Conservation (phyloP, 495 filamentous ascomycete genomes). For the Xylaria cubensis region DNA sequence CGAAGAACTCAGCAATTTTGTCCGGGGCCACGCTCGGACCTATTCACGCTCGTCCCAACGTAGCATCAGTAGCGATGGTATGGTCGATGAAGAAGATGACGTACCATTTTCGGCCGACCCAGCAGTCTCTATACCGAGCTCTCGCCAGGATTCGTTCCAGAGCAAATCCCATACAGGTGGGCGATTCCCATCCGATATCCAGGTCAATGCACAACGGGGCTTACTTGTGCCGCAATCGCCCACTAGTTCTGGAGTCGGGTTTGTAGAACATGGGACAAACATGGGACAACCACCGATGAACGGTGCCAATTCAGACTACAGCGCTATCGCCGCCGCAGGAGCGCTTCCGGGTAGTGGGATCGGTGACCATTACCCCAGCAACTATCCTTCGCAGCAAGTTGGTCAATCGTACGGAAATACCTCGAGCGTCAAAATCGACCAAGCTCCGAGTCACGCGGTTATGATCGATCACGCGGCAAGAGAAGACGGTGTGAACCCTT, state of each 20-base stretch:
- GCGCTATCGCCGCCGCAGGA: constrained; percentile 61
- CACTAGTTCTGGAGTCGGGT: constrained; percentile 76
- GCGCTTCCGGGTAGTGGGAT: constrained; percentile 58
- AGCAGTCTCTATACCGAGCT: constrained; percentile 52
- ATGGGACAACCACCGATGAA: constrained; percentile 28
- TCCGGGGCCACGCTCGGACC: constrained; percentile 77
- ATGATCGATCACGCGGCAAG: constrained; percentile 47
- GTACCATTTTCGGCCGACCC: constrained; percentile 74
- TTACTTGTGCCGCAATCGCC: constrained; percentile 77
- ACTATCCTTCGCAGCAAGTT: constrained; percentile 31
- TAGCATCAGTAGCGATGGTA: constrained; percentile 73
- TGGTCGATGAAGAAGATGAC: constrained; percentile 84
- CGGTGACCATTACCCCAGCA: constrained; percentile 33
- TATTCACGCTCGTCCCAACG: constrained; percentile 71
- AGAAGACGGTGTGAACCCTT: constrained; percentile 55
- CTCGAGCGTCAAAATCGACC: constrained; percentile 41
- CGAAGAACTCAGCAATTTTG: constrained; percentile 85
- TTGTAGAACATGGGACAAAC: constrained; percentile 45
- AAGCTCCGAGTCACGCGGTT: constrained; percentile 46
- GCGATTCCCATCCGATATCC: constrained; percentile 86
- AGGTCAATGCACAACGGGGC: constrained; percentile 72
- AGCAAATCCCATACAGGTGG: constrained; percentile 82
- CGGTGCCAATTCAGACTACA: constrained; percentile 50
- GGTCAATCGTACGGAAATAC: constrained; percentile 44
- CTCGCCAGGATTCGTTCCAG: constrained; percentile 53